Evolutionary conservation across 129 eudicot genomes (phyloP), one percentile per base, ranked within the genome.

Genomic region (Helianthus annuus): DNA sequence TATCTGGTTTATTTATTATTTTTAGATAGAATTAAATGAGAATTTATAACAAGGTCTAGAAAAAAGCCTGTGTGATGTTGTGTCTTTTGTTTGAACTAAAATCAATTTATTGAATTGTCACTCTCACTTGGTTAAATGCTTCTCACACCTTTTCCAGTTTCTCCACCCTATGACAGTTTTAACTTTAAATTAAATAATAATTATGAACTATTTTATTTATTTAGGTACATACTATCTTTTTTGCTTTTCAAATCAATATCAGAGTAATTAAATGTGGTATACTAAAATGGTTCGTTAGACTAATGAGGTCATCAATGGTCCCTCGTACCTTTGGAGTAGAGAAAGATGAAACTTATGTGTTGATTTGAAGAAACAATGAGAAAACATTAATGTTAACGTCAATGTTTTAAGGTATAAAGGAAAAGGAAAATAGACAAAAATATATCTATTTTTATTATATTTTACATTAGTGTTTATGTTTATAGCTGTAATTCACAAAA

Each of bases 11-110:
- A 17, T 55, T 16, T 55, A 55, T 32, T 10, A 4, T 4, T 11
- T 12, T 27, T 32, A 5, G 6, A 64, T 64, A 10, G 7, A 64
- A 40, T 15, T 64, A 64, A 64, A 38, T 52, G 42, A 53, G 17
- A 60, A 72, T 45, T 57, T 72, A 72, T 46, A 19, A 2, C 42
- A 27, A 24, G 72, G 48, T 52, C 11, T 14, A 70, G 71, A 61
- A 70, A 77, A 77, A 77, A 77, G 81, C 71, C 76, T 77, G 76
- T 62, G 39, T 46, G 66, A 58, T 59, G 69, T 69, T 76, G 75
- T 76, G 69, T 45, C 29, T 59, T 76, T 36, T 77, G 53, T 48
- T 60, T 59, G 53, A 14, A 48, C 42, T 44, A 68, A n/a, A 62
- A 76, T 56, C 6, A 53, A 67, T 53, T 51, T 62, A 14, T 40